Evolutionary conservation across 208 protist genomes (phyloP), one percentile per base, ranked within the genome.

Genomic region (Trypanosoma vivax): DNA sequence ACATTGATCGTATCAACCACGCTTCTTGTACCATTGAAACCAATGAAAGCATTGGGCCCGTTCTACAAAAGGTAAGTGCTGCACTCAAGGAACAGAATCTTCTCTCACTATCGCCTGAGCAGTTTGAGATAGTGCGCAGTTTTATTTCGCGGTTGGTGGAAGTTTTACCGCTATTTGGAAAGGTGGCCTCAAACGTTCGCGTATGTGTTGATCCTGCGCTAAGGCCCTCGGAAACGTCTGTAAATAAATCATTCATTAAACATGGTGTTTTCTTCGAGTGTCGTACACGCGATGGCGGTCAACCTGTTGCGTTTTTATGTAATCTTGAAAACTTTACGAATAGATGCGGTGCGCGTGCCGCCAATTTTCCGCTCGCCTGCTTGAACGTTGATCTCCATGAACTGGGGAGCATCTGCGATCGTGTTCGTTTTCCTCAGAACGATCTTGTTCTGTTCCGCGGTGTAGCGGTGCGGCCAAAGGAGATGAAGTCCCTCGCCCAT

Each of bases 301-400:
- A 50, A 10, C 63, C 78, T 4, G 56, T 90, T 23, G 83, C 83
- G 27, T 81, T 90, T 71, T 77, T 60, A 14, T 90, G 83, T 49
- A 50, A 30, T 14, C 37, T 90, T 35, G 73, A 87, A 50, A 81
- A 87, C 53, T 90, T 84, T 48, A 72, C 62, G 9, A 40, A 45
- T 10, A 67, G 60, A 39, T 84, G 70, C 48, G 42, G 48, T 50
- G 58, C 79, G 19, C 50, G 56, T 16, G 59, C 61, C 29, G 27
- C 55, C 7, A 72, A 82, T 37, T 59, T 83, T 10, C 51, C 54
- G 14, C 78, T 67, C 5, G 73, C 78, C 33, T 77, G 43, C 46
- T 67, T 90, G 9, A 76, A 62, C 39, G 61, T 90, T 21, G 75
- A 90, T 53, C 38, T 84, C 30, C 31, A 62, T 19, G 66, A 72